These are phyloP conservation scores for Hansenula lynferdii DNA, from an alignment of 1,139 yeast species.

Conservation along the genomic window DNA sequence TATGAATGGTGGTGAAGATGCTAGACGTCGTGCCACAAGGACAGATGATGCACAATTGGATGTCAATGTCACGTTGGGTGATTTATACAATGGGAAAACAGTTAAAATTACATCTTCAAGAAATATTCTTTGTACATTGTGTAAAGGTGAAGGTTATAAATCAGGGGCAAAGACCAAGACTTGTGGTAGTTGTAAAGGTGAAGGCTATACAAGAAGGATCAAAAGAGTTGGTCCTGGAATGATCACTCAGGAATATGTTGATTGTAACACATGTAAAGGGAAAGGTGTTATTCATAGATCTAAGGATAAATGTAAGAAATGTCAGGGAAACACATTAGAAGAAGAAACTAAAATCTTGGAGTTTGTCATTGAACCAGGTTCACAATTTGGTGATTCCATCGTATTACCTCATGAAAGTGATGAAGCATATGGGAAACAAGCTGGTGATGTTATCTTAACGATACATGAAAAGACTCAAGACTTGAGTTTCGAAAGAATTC, in stretches of 20 bases:
- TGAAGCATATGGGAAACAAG: conserved; percentile 62
- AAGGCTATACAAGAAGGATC: conserved; percentile 57
- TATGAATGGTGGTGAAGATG: conserved; percentile 11
- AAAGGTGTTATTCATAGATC: conserved; percentile 56
- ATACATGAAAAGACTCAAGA: conserved; percentile 37
- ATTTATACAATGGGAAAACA: conserved; percentile 76
- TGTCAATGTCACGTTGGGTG: conserved; percentile 65
- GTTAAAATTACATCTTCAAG: conserved; percentile 73
- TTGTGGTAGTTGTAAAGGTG: conserved; percentile 72
- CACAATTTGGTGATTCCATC: conserved; percentile 55
- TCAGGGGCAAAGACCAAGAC: conserved; percentile 49
- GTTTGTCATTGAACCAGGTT: conserved; percentile 73
- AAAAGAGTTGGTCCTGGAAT: conserved; percentile 74
- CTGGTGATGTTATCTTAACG: conserved; percentile 76
- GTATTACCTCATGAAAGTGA: conserved; percentile 71
- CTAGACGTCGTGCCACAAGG: conserved; percentile 15
- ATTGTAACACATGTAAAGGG: conserved; percentile 72
- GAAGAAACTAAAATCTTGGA: conserved; percentile 75
- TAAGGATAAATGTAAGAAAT: conserved; percentile 75
- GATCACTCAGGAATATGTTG: conserved; percentile 56
- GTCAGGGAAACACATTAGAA: conserved; percentile 58
- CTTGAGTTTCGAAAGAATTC: conserved; percentile 50
- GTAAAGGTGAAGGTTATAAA: conserved; percentile 77
- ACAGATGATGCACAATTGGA: conserved; percentile 69
- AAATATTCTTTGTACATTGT: conserved; percentile 62